These are phyloP conservation scores for Leishmania aethiopica DNA, from an alignment of 208 protist species.

Conservation along the genomic window DNA sequence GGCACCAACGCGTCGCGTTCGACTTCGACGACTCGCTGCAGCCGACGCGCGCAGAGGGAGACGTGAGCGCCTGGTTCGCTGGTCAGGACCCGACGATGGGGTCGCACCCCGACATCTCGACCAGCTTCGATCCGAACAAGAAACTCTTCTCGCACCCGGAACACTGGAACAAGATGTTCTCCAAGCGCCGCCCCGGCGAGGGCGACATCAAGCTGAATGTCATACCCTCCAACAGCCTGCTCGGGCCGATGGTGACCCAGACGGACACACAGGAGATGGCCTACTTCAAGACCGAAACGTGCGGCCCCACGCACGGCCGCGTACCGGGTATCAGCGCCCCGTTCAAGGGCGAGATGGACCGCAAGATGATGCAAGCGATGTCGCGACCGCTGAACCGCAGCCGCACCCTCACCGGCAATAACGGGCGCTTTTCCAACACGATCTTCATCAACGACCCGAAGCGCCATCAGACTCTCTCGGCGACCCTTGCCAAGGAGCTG, in stretches of 20 bases:
- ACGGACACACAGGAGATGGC: constrained; percentile 62
- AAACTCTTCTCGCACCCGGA: constrained; percentile 86
- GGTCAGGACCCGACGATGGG: constrained; percentile 71
- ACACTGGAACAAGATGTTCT: constrained; percentile 93
- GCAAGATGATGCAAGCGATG: constrained; percentile 92
- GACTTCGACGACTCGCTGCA: constrained; percentile 90
- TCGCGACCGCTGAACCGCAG: constrained; percentile 74
- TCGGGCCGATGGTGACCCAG: constrained; percentile 77
- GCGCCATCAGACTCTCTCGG: constrained; percentile 76
- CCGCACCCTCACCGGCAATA: constrained; percentile 79
- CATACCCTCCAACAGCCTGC: constrained; percentile 68
- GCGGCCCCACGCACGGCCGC: constrained; percentile 63
- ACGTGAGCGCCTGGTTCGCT: constrained; percentile 55
- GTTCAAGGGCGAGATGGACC: constrained; percentile 86
- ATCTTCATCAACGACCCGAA: constrained; percentile 89
- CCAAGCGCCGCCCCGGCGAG: constrained; percentile 83
- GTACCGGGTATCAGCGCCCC: constrained; percentile 88
- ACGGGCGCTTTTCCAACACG: constrained; percentile 87
- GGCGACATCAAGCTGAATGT: constrained; percentile 75
- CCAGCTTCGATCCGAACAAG: constrained; percentile 77
- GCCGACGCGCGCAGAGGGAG: constrained; percentile 52
- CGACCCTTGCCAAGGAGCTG: constrained; percentile 67
- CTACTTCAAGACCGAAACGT: constrained; percentile 76
- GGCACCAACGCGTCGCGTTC: constrained; percentile 90
- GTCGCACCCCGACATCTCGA: constrained; percentile 59